These are phyloP conservation scores for Aphanomyces euteiches DNA, from an alignment of 352 stramenopile genomes.

Conservation along the genomic window DNA sequence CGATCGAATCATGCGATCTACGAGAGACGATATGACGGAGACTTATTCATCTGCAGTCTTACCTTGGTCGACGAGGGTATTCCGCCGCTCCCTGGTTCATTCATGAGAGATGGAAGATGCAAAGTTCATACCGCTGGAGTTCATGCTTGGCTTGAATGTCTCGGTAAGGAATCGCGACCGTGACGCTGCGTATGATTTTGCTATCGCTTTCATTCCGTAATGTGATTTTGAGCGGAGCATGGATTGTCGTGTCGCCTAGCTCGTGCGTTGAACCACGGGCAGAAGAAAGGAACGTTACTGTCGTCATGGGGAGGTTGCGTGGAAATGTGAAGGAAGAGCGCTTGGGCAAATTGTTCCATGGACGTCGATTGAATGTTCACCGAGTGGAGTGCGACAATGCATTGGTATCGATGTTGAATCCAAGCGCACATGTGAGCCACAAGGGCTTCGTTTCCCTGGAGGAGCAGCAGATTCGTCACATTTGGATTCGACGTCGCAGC, in stretches of 20 bases:
- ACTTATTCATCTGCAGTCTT: background rate
- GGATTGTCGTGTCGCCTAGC: conserved; percentile 3
- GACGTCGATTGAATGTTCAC: conserved; percentile 39
- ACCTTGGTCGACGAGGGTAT: conserved; percentile 8
- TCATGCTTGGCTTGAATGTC: conserved; percentile 16
- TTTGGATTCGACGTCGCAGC: conserved; percentile 43
- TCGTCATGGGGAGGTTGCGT: background rate
- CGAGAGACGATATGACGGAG: background rate
- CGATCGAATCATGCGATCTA: conserved; percentile 27
- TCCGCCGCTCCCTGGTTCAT: background rate
- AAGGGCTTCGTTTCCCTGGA: conserved; percentile 55
- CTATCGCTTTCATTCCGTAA: background rate
- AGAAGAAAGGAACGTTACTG: background rate
- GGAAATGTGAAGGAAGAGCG: conserved; percentile 13
- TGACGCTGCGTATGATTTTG: conserved; percentile 24
- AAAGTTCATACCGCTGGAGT: conserved; percentile 9
- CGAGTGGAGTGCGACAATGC: conserved; percentile 49
- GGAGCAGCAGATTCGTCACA: conserved; percentile 51
- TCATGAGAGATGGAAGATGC: conserved; percentile 1
- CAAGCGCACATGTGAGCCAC: conserved; percentile 52
- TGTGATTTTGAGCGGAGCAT: conserved; percentile 23
- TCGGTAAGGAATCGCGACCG: conserved; percentile 19
- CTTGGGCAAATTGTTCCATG: conserved; percentile 26
- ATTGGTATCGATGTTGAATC: conserved; percentile 72
- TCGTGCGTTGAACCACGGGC: background rate